These are phyloP conservation scores for Sporothrix euskadiensis DNA, from an alignment of 2,329 filamentous ascomycete species.

Conservation along the genomic window DNA sequence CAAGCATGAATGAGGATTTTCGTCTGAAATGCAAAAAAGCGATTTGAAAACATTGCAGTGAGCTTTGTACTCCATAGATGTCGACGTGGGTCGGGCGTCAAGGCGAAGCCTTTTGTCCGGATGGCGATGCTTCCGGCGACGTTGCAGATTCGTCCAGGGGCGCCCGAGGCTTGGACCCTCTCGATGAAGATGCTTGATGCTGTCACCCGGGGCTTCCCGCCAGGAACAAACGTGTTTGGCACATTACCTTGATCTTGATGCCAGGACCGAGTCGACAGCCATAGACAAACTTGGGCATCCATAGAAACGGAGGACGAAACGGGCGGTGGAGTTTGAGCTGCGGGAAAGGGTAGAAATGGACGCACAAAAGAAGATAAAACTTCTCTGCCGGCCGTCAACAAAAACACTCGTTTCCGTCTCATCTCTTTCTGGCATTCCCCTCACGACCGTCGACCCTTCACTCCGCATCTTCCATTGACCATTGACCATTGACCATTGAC, in stretches of 20 bases:
- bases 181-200: background rate
- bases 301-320: background rate
- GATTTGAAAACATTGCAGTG: background rate
- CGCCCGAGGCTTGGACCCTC: background rate
- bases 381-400: background rate
- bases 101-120: background rate
- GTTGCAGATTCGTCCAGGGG: background rate
- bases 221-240: background rate
- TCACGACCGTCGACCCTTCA: background rate
- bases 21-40: slow-evolving; percentile 23
- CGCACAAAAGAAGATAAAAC: background rate
- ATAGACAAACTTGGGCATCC: background rate
- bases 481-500: background rate
- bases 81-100: background rate
- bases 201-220: background rate
- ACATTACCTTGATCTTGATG: background rate
- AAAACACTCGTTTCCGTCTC: slow-evolving; percentile 9
- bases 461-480: background rate
- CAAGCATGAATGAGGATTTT: slow-evolving; percentile 27
- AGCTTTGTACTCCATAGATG: no score
- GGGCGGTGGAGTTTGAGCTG: background rate
- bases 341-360: background rate
- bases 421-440: background rate
- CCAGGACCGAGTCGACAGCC: background rate
- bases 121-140: background rate